Base-by-base conservation (phyloP, 129 eudicot genomes). In the Sambucus nigra region DNA sequence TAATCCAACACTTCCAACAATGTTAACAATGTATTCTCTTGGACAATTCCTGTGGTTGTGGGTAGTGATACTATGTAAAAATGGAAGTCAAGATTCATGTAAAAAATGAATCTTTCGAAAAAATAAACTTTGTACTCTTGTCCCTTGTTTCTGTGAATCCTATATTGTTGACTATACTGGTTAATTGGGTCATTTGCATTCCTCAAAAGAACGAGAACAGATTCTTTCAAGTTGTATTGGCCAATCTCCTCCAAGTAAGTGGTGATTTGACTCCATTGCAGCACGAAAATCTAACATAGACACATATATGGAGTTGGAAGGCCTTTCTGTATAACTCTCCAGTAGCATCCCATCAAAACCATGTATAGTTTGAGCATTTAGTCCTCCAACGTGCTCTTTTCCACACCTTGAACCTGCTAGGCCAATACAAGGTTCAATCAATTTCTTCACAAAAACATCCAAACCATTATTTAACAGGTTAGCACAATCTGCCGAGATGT, bases 191-290 rank as follows among this genome's bases (percentile, higher is more conserved):
- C 20, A 29, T 27, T 56, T 64, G 72, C 60, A 72, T 62, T 69
- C 72, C 31, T 52, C 59, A 55, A 29, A 47, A 26, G 69, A 42
- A 31, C 59, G 61, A 54, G 56, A 54, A 15, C 69, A 61, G 48
- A 78, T 58, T 65, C 75, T 82, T 78, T 86, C 95, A 15, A 80
- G 77, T 17, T 72, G 94, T 9, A 63, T 23, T 17, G 87, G 56
- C 99, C 99, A 91, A 78, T 86, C 76, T 49, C 51, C 87, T 24
- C 95, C 95, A 55, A 91, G 84, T 53, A 70, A 20, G 23, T 51
- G 46, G 41, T 95, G 78, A 70, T 86, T 78, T 17, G 71, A 71
- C 75, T 82, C 94, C 86, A 91, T 54, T 39, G 94, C 80, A 21
- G 78, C 86, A 20, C 66, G 70, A 64, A 91, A 82, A 75, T 91